phyloP scores from a whole-genome alignment of 2,329 filamentous ascomycete species.

The Fusarium redolens region DNA sequence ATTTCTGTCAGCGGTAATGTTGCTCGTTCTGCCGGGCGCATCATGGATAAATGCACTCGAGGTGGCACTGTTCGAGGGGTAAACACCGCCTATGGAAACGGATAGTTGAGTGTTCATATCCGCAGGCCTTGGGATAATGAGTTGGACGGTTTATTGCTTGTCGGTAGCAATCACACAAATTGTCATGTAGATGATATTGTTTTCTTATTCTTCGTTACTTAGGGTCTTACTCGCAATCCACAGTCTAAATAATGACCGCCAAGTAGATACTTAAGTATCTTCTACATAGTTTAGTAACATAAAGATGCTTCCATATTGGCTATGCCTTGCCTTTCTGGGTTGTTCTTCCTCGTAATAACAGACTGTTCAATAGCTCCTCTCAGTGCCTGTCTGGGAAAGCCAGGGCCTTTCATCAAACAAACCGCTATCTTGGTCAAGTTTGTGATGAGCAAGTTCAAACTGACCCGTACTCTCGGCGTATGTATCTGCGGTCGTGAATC shows the following conservation, averaged over 20 bases:
- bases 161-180: too few relatives aligned
- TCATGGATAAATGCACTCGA: not conserved
- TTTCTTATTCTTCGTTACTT: too few relatives aligned
- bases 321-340: too few relatives aligned
- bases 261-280: not conserved
- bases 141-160: too few relatives aligned
- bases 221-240: too few relatives aligned
- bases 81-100: not conserved
- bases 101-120: not conserved
- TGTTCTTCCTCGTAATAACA: not conserved
- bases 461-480: not conserved
- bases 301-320: not conserved
- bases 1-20: not conserved
- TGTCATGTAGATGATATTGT: too few relatives aligned
- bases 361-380: not conserved
- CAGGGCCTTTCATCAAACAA: constrained; percentile 1
- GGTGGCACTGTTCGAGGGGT: not conserved
- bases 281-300: not conserved
- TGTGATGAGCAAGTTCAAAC: not conserved
- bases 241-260: too few relatives aligned
- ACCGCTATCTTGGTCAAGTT: not conserved
- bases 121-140: not conserved
- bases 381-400: not conserved
- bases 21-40: not conserved
- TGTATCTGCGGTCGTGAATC: not conserved